Percentiles rank a stretch among this genome's conserved stretches.
Evolutionary conservation across 345 rosid species (phyloP).

Genomic region (Erodium maritimum): DNA sequence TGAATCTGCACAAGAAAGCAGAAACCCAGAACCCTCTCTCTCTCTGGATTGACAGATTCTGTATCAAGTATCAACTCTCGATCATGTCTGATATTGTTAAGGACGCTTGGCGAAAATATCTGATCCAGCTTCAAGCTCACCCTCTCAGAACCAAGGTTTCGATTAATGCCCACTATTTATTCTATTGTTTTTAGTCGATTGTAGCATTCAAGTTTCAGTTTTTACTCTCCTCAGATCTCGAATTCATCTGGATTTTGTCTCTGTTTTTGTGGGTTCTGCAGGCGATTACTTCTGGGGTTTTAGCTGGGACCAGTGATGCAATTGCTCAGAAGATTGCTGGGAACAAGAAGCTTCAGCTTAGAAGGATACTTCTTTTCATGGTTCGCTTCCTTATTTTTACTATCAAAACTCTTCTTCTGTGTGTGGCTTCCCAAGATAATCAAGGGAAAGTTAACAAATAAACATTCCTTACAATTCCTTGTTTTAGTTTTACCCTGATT

Average conservation of each 20-base stretch:
- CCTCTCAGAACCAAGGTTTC: conserved; percentile 84
- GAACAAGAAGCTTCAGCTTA: conserved; percentile 50
- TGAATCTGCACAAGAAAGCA: no score
- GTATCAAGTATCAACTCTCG: no score
- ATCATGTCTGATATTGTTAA: conserved; percentile 67
- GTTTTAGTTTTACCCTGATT: no score
- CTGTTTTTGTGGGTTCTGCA: conserved; percentile 13
- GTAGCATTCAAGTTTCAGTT: not conserved
- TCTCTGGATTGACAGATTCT: no score
- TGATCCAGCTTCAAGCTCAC: conserved; percentile 72
- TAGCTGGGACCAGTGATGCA: conserved; percentile 68
- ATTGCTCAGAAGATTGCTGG: conserved; percentile 88
- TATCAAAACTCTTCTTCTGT: not conserved
- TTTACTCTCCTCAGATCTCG: not conserved
- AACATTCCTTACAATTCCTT: no score
- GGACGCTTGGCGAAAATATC: conserved; percentile 81
- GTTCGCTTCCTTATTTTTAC: conserved; percentile 23
- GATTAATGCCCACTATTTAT: conserved; percentile 7
- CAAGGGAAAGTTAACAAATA: no score
- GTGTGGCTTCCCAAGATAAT: not conserved
- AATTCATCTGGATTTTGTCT: not conserved
- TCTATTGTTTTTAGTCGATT: not conserved
- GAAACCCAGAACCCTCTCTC: no score
- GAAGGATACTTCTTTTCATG: conserved; percentile 60
- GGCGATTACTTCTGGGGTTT: conserved; percentile 76